Conservation (phyloP, 805 yeast genomes). For the Lipomyces yamanashiensis region DNA sequence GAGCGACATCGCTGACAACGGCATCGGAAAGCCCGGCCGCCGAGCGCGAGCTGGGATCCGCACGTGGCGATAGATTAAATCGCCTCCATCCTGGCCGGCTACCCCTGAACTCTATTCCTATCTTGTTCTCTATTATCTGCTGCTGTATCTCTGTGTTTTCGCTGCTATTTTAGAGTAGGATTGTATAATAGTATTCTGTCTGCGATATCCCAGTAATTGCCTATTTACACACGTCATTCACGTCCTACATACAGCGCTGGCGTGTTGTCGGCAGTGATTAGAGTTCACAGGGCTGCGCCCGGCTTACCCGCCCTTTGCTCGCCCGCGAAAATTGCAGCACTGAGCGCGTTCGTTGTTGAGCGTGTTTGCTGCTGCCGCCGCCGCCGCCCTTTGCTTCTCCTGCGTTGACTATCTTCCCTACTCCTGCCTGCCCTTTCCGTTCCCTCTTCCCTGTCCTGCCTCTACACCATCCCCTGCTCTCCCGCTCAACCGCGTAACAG, state of each 20-base stretch:
- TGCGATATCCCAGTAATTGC: too few relatives aligned
- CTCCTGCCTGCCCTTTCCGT: not conserved
- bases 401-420: not conserved
- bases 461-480: not conserved
- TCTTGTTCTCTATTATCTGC: not conserved
- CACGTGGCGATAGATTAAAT: slow-evolving; percentile 13
- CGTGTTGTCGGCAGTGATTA: not conserved
- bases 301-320: not conserved
- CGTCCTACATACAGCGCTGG: too few relatives aligned
- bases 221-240: too few relatives aligned
- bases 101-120: slow-evolving; percentile 8
- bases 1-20: not conserved
- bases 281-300: not conserved
- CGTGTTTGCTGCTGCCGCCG: slow-evolving; percentile 9
- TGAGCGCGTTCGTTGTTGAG: not conserved
- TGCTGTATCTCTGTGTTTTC: not conserved
- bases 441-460: not conserved
- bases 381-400: slow-evolving; percentile 7
- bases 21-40: not conserved
- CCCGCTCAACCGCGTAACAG: not conserved
- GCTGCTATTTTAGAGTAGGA: not conserved
- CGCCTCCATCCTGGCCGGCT: slow-evolving; percentile 3
- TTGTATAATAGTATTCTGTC: too few relatives aligned
- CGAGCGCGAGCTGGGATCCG: slow-evolving; percentile 4
- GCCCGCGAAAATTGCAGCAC: not conserved